These are phyloP conservation scores for Cutaneotrichosporon cyanovorans DNA, from an alignment of 1,284 basidiomycete genomes.

Conservation along the genomic window DNA sequence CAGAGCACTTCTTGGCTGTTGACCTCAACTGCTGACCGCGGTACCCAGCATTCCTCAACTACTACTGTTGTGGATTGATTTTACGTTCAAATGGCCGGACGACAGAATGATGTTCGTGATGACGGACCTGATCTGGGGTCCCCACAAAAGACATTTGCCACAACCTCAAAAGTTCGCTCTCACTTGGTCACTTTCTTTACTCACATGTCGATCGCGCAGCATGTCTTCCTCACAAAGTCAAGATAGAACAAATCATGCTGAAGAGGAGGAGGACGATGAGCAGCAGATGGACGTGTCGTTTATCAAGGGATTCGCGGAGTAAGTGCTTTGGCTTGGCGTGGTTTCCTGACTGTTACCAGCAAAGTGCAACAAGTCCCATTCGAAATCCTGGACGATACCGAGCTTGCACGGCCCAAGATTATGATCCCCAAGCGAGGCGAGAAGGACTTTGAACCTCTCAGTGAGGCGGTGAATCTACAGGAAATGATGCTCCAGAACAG, in stretches of 20 bases:
- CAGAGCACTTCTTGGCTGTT: too few relatives aligned
- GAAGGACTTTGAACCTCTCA: constrained; percentile 86
- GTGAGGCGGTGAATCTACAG: constrained; percentile 54
- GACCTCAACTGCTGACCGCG: too few relatives aligned
- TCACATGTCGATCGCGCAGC: background rate
- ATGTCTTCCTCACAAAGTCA: too few relatives aligned
- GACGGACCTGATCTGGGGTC: too few relatives aligned
- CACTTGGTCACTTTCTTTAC: background rate
- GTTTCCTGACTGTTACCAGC: constrained; percentile 10
- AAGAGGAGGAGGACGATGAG: constrained; percentile 28
- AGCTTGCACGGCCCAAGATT: constrained; percentile 27
- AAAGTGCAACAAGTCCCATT: constrained; percentile 38
- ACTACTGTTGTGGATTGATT: too few relatives aligned
- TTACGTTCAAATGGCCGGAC: too few relatives aligned
- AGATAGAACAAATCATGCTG: background rate
- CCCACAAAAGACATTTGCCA: too few relatives aligned
- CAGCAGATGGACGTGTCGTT: constrained; percentile 26
- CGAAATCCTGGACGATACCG: constrained; percentile 10
- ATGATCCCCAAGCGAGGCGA: constrained; percentile 85
- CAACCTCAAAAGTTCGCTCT: too few relatives aligned
- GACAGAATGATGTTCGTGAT: too few relatives aligned
- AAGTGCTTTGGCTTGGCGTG: constrained; percentile 1
- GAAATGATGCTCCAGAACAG: constrained; percentile 70
- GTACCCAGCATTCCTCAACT: too few relatives aligned
- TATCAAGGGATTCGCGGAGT: constrained; percentile 35